Conservation (phyloP, 345 rosid genomes). For the Pelargonium nanum region DNA sequence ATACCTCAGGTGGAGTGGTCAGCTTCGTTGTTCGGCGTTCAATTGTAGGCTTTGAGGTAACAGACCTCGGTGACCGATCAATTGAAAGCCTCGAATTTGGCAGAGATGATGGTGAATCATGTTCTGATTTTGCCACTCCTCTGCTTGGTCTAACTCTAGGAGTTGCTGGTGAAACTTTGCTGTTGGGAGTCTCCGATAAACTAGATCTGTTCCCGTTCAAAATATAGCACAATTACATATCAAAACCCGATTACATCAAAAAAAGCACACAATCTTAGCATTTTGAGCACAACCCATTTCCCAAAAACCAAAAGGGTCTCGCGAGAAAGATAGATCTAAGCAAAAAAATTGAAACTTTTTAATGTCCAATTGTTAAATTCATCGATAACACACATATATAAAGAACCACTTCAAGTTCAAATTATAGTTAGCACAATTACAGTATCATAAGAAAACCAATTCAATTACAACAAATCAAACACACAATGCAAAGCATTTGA, state of each 20-base stretch:
- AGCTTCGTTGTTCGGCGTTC: constrained; percentile 66
- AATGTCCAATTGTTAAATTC: no score
- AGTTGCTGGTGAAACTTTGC: constrained; percentile 56
- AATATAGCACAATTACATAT: constrained; percentile 3
- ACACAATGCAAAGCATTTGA: no score
- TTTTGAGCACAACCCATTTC: constrained; percentile 1
- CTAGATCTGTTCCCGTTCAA: constrained; percentile 48
- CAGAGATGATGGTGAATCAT: constrained; percentile 47
- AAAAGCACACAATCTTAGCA: constrained; percentile 10
- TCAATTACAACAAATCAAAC: no score
- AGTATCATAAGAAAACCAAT: no score
- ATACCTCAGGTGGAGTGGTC: constrained; percentile 62
- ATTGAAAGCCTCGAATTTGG: constrained; percentile 52
- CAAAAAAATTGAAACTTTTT: no score
- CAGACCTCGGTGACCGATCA: constrained; percentile 63
- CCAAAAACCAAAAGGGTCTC: not conserved
- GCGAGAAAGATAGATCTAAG: no score
- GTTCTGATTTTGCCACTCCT: constrained; percentile 46
- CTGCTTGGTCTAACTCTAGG: constrained; percentile 51
- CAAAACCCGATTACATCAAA: constrained; percentile 8
- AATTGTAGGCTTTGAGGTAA: constrained; percentile 46
- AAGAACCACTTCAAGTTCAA: no score
- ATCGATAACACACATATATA: no score
- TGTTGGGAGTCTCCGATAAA: constrained; percentile 55
- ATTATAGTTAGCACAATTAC: no score